phyloP scores from a whole-genome alignment of 768 basidiomycete genomes.

The Calvatia gigantea region DNA sequence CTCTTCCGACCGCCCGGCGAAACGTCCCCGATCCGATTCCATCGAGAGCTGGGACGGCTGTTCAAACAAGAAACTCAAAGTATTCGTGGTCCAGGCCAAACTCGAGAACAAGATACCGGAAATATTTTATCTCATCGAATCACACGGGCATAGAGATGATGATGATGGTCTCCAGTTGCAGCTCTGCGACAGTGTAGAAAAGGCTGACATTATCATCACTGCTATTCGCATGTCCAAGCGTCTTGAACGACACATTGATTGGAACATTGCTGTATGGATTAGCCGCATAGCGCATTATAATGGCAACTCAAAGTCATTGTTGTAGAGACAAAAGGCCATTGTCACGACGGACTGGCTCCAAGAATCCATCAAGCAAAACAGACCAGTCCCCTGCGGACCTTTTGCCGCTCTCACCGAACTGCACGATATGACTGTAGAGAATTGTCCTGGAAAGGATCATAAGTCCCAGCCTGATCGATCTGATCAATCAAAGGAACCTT shows the following conservation, averaged over 20 bases:
- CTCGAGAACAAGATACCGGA: conserved; percentile 30
- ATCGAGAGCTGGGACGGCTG: conserved; percentile 5
- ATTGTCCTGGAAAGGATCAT: conserved; percentile 37
- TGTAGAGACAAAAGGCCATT: conserved; percentile 61
- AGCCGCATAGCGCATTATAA: conserved; percentile 4
- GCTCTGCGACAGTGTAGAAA: conserved; percentile 35
- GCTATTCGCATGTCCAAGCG: conserved; percentile 62
- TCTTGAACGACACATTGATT: conserved; percentile 65
- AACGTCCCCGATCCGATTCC: conserved; percentile 12
- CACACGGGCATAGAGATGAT: conserved; percentile 5
- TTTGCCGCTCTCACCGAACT: conserved; percentile 58
- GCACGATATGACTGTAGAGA: conserved; percentile 38
- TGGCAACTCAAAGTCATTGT: neutral
- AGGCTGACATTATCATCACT: conserved; percentile 67
- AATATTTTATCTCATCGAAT: conserved; percentile 34
- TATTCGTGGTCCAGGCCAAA: conserved; percentile 38
- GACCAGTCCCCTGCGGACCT: conserved; percentile 43
- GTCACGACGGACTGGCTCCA: conserved; percentile 72
- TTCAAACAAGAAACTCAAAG: conserved; percentile 13
- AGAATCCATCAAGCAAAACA: conserved; percentile 46
- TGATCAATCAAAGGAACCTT: neutral
- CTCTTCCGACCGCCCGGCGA: neutral
- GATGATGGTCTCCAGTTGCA: conserved; percentile 19
- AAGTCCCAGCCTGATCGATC: conserved; percentile 13
- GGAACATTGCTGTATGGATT: conserved; percentile 59